Percentiles rank a stretch among this genome's conserved stretches.
phyloP scores from a whole-genome alignment of 805 yeast species.

The Lipomyces starkeyi region DNA sequence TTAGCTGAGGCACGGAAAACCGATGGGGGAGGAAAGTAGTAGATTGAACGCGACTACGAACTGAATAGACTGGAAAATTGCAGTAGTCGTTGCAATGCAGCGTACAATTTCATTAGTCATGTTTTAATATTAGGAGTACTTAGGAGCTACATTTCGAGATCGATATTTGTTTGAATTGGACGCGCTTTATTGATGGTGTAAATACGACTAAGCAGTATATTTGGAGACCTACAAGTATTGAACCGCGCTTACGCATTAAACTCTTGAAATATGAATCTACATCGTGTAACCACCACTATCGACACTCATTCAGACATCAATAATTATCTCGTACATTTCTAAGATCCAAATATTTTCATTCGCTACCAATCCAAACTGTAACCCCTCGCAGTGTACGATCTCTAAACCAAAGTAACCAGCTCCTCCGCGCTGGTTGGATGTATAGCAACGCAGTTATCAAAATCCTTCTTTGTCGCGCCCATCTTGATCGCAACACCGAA shows the following conservation, averaged over 20 bases:
- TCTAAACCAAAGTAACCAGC: constrained; percentile 75
- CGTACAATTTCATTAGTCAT: not conserved
- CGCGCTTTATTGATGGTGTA: not conserved
- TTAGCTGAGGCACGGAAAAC: not conserved
- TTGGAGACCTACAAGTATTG: not conserved
- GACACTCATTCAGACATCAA: not conserved
- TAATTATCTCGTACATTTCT: not conserved
- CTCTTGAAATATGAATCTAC: not conserved
- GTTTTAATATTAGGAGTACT: not conserved
- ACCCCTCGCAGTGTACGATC: not conserved
- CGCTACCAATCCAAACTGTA: not conserved
- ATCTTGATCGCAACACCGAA: constrained; percentile 97
- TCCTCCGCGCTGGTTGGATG: constrained; percentile 99
- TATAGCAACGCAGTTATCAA: constrained; percentile 95
- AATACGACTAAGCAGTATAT: not conserved
- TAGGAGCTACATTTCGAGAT: not conserved
- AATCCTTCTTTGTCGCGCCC: constrained; percentile 98
- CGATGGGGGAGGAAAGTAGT: not conserved
- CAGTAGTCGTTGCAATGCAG: not conserved
- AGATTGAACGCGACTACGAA: not conserved
- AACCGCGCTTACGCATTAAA: not conserved
- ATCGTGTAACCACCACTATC: not conserved
- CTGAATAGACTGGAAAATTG: not conserved
- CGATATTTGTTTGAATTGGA: not conserved
- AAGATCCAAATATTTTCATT: not conserved